phyloP scores from a whole-genome alignment of 371 early-diverging fungal species.

The Pancytospora philotis region DNA sequence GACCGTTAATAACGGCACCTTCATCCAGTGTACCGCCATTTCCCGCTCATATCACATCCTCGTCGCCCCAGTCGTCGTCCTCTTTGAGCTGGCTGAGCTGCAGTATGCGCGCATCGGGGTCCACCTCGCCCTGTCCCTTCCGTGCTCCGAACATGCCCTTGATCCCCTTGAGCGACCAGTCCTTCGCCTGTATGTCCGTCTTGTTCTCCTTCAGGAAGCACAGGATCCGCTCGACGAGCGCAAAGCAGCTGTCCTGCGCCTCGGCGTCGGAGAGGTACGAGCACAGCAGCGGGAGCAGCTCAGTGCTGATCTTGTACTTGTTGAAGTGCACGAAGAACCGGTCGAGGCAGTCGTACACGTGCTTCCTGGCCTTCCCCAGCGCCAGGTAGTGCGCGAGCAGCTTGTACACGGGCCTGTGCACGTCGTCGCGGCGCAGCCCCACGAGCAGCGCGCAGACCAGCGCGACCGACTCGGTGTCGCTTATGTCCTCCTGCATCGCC shows the following conservation, averaged over 20 bases:
- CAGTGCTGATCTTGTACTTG: conserved; percentile 38
- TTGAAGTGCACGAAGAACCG: conserved; percentile 35
- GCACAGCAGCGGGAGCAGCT: conserved; percentile 40
- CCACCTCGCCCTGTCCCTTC: conserved; percentile 3
- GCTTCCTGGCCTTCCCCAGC: conserved; percentile 7
- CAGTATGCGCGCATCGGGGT: conserved; percentile 3
- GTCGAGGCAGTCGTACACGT: conserved; percentile 17
- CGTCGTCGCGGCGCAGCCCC: neutral
- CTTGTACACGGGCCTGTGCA: conserved; percentile 32
- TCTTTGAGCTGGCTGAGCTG: conserved; percentile 7
- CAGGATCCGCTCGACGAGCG: conserved; percentile 44
- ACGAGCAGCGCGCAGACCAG: conserved; percentile 24
- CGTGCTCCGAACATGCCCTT: conserved; percentile 31
- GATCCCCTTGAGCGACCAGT: conserved; percentile 32
- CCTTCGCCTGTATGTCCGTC: conserved; percentile 30
- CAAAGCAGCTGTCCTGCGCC: conserved; percentile 31
- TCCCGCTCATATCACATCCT: conserved; percentile 3
- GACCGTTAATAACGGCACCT: neutral
- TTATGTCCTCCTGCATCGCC: conserved; percentile 20
- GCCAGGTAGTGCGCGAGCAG: conserved; percentile 27
- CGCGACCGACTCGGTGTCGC: conserved; percentile 23
- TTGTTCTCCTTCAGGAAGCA: conserved; percentile 33
- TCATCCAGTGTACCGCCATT: neutral
- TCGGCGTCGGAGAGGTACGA: conserved; percentile 33
- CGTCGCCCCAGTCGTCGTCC: conserved; percentile 33